Conservation (phyloP, 176 grass and related monocot genomes). For the Pontederia crassipes region DNA sequence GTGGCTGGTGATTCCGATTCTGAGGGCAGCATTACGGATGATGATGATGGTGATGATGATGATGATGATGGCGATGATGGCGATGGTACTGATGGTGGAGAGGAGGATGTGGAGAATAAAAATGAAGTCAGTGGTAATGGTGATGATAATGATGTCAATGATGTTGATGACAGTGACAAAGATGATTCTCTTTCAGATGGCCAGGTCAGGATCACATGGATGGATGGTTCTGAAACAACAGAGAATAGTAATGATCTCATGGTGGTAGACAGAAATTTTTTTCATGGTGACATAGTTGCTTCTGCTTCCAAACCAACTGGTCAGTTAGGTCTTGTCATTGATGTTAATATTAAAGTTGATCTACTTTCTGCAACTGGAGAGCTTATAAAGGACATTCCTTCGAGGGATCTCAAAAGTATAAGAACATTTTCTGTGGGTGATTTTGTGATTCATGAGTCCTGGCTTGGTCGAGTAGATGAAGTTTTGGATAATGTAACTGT, state of each 20-base stretch:
- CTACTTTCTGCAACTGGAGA: constrained; percentile 41
- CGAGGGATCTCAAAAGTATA: constrained; percentile 60
- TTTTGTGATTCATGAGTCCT: constrained; percentile 68
- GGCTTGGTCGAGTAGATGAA: constrained; percentile 87
- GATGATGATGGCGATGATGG: constrained; percentile 35
- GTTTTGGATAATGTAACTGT: constrained; percentile 90
- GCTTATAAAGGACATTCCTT: constrained; percentile 47
- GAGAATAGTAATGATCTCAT: constrained; percentile 51
- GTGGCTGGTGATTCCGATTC: constrained; percentile 86
- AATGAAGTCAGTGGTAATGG: constrained; percentile 27
- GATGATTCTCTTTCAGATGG: constrained; percentile 58
- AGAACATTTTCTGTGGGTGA: constrained; percentile 81
- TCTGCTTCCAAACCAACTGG: constrained; percentile 70
- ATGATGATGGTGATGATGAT: constrained; percentile 41
- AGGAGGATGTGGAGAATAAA: constrained; percentile 1
- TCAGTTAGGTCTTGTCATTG: constrained; percentile 60
- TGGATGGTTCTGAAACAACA: constrained; percentile 43
- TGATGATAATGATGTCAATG: constrained; percentile 31
- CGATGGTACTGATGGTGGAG: constrained; percentile 10
- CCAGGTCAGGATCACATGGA: constrained; percentile 61
- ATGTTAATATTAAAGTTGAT: constrained; percentile 68
- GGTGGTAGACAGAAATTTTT: constrained; percentile 68
- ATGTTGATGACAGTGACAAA: constrained; percentile 31
- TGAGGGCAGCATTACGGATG: constrained; percentile 61
- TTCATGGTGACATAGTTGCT: constrained; percentile 74